Evolutionary conservation across 2,329 filamentous ascomycete species (phyloP).

Genomic region (Ophiostoma australiae): DNA sequence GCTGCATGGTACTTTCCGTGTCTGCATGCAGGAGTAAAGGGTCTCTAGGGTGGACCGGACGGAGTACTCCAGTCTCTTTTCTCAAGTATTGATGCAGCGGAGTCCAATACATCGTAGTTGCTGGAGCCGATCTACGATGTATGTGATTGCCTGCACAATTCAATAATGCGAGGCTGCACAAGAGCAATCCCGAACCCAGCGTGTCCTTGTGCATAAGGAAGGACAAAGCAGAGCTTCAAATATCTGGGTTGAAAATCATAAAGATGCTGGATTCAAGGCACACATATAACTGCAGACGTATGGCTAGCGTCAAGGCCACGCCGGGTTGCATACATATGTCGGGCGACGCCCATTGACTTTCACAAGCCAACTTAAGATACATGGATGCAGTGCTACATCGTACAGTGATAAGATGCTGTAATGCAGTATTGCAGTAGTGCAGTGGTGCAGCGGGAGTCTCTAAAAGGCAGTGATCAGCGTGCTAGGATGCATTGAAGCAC

Average conservation of each 20-base stretch:
- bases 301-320: not conserved
- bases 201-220: not conserved
- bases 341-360: not conserved
- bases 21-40: conserved; percentile 7
- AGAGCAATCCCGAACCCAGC: too few species aligned
- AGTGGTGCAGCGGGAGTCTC: not conserved
- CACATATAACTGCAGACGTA: not conserved
- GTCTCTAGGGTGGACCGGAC: not conserved
- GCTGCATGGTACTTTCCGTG: conserved; percentile 10
- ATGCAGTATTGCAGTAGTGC: not conserved
- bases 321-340: not conserved
- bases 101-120: too few species aligned
- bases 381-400: not conserved
- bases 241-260: not conserved
- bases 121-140: not conserved
- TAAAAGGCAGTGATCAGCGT: conserved; percentile 1
- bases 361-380: not conserved
- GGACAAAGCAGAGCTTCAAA: not conserved
- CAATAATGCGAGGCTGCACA: not conserved
- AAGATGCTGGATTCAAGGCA: not conserved
- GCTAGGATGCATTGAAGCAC: not conserved
- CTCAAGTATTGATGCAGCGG: not conserved
- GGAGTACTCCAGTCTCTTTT: not conserved
- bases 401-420: not conserved
- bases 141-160: not conserved